phyloP scores from a whole-genome alignment of 768 basidiomycete genomes.

The Strobilomyces dryophilus region DNA sequence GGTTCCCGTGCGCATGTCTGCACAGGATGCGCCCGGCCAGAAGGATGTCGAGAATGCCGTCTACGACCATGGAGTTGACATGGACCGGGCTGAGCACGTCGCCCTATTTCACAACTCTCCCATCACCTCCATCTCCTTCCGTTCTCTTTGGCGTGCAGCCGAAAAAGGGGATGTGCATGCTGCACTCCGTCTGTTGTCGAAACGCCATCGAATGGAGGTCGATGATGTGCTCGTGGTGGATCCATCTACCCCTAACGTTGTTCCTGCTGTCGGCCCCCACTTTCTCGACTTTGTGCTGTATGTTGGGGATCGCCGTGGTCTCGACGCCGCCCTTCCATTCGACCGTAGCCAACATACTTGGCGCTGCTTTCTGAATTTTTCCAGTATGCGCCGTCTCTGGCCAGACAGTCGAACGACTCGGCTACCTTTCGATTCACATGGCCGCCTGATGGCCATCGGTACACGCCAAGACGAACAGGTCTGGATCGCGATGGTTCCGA shows the following conservation, averaged over 20 bases:
- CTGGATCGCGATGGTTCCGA: neutral
- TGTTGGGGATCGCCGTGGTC: neutral
- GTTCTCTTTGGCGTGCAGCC: no score
- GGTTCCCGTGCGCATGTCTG: neutral
- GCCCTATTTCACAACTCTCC: neutral
- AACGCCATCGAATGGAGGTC: neutral
- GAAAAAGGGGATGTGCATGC: neutral
- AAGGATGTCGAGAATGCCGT: neutral
- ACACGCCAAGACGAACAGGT: neutral
- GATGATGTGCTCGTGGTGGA: neutral
- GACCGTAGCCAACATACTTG: neutral
- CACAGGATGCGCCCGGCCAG: neutral
- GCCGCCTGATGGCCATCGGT: neutral
- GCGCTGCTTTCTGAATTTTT: neutral
- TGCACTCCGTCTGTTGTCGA: neutral
- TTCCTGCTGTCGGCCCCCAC: neutral
- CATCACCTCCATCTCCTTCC: neutral
- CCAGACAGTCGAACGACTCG: neutral
- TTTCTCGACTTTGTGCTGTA: constrained; percentile 5
- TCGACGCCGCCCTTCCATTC: neutral
- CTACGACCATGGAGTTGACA: neutral
- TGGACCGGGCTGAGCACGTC: neutral
- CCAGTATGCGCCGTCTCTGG: neutral
- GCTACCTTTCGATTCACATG: neutral
- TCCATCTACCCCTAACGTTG: accelerated